Base-by-base conservation (phyloP, 345 rosid species). In the Syzygium jambos region DNA sequence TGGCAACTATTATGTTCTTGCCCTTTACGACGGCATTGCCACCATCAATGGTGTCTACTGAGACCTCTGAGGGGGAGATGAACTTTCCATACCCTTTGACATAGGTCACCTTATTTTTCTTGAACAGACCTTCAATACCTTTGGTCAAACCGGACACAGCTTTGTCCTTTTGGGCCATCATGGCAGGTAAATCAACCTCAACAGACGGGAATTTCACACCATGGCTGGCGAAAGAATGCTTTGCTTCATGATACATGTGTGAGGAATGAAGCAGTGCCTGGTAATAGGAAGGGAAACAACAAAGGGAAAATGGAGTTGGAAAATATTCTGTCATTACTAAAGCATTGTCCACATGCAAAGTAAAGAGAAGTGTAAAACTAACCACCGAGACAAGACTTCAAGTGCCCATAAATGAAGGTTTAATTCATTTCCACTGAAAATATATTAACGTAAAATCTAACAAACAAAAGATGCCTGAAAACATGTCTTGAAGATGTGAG, bases 211-310 rank as follows among this genome's bases (percentile, higher is more conserved):
- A 88, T 91, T 94, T 96, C 86, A 98, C 98, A 38, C 99, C 99
- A 43, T 96, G 99, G 87, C 56, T 87, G 52, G 99, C 94, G 27
- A 98, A 98, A 55, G 98, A 92, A 89, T 98, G 99, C 87, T 87
- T 88, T 65, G 99, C 99, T 92, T 98, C 98, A 86, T 96, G 98
- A 90, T 89, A 98, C 98, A 96, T 98, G 92, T 98, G 99, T 63
- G 99, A 96, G 11, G 99, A 98, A 94, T 98, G 99, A 90, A 98
- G 98, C 87, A 98, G 96, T 3, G 99, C 99, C 99, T 98, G 92
- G 51, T 87, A 52, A 43, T 25, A 73, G 68, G 61, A 87, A 87
- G 53, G 78, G 51, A 89, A 55, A 80, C 30, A 43, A 78, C 23
- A 21, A 51, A 6, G 23, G 51, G 51, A 80, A 46, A 54, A 54